Percentiles rank a stretch among this genome's conserved stretches.
These are phyloP conservation scores for Leptographium wingfieldii DNA, from an alignment of 2,329 filamentous ascomycete genomes.

Conservation along the genomic window DNA sequence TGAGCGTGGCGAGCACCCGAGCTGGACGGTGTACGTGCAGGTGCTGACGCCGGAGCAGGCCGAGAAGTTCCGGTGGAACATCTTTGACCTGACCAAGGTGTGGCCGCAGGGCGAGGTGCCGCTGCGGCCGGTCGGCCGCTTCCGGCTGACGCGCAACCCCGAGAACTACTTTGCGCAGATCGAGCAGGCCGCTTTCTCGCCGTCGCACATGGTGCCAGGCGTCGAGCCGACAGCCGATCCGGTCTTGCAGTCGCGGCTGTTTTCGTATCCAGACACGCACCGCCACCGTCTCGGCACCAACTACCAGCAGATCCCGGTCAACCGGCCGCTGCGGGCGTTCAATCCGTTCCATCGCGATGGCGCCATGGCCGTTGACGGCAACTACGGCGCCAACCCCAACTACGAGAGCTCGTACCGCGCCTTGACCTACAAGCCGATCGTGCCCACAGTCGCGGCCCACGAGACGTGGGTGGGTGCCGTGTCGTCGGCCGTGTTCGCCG, in stretches of 20 bases:
- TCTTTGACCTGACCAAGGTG: constrained; percentile 59
- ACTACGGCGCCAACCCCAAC: constrained; percentile 48
- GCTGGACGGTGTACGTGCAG: constrained; percentile 53
- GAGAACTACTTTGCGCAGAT: constrained; percentile 59
- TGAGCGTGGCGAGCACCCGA: constrained; percentile 44
- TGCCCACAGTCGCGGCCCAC: constrained; percentile 27
- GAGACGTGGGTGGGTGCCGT: constrained; percentile 35
- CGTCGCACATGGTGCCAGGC: constrained; percentile 51
- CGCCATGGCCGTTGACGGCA: constrained; percentile 53
- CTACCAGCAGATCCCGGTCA: constrained; percentile 52
- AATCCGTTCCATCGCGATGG: constrained; percentile 66
- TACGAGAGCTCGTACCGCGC: constrained; percentile 39
- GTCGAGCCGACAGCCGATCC: constrained; percentile 50
- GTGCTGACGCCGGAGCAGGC: constrained; percentile 49
- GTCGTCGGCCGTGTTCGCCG: constrained; percentile 27
- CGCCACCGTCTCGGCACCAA: constrained; percentile 51
- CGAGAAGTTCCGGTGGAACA: constrained; percentile 46
- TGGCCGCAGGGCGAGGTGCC: constrained; percentile 54
- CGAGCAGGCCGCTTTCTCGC: constrained; percentile 55
- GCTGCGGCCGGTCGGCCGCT: constrained; percentile 44
- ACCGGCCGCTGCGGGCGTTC: constrained; percentile 41
- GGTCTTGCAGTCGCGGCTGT: constrained; percentile 46
- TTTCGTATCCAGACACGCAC: constrained; percentile 50
- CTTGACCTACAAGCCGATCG: constrained; percentile 27
- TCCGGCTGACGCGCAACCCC: constrained; percentile 53